Base-by-base conservation (phyloP, 1,284 basidiomycete genomes). In the Cryptococcus maquisensis region DNA sequence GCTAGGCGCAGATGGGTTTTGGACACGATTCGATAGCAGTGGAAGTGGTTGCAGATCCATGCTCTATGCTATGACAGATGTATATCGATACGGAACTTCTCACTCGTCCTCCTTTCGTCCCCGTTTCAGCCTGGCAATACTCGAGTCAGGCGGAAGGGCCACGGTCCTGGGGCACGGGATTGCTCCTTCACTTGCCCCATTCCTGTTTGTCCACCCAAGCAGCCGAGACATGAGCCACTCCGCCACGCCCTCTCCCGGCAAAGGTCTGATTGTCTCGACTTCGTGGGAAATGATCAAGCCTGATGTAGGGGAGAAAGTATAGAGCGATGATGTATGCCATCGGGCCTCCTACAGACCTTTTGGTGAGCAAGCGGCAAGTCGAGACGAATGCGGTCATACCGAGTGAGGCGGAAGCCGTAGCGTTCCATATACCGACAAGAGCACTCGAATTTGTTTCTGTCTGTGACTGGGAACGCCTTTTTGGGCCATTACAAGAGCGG, bases 231-330 rank as follows among this genome's bases (percentile, higher is more conserved):
- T 65, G 15, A 77, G 59, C 75, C 74, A 77, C 45, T 72, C 71
- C 1, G 62, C 64, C 7, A 76, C 75, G 16, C 73, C 73, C 58
- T 78, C 75, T 53, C 74, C 72, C 0, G 76, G 76, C 24, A 74
- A 49, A 1, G 76, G 76, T 9, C 75, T 66, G 59, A 78, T 75
- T 12, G 69, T 71, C 62, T 78, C 76, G 41, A 77, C 73, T 54
- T 73, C 69, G 57, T 78, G 76, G 4, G 61, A 57, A 6, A 62
- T 59, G 51, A 78, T 75, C 10, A 73, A 65, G 23, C 74, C 75
- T 10, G 73, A 69, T 39, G 67, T 58, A 3, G 76, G 76, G n/a
- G 69, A 75, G 60, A 78, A 72, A 6, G 73, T 69, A 63, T 76
- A 78, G 16, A 78, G 59, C 3, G 73, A 75, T 5, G 70, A 73